Evolutionary conservation across 164 flowering plant genomes (phyloP).

Genomic region (Malania oleifera): DNA sequence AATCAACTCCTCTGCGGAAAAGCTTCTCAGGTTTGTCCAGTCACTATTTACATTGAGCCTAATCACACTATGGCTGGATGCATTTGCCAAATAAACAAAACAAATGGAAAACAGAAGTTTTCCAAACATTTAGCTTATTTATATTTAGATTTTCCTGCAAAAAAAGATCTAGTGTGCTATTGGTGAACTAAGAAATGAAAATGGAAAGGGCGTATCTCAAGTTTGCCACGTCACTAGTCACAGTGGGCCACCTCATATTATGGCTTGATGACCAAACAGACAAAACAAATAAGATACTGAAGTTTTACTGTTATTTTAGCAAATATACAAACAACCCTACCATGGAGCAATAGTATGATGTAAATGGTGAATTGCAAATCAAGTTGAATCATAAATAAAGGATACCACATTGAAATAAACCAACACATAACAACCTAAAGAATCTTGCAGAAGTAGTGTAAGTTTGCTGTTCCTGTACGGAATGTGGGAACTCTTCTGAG

Average conservation of each 20-base stretch:
- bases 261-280: too few species aligned
- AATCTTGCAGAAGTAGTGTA: slow-evolving; percentile 79
- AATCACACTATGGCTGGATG: not conserved
- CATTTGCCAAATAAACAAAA: not conserved
- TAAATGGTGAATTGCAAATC: not conserved
- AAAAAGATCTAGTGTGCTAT: too few species aligned
- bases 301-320: too few species aligned
- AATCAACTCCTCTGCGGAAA: not conserved
- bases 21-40: not conserved
- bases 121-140: not conserved
- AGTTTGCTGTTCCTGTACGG: slow-evolving; percentile 95
- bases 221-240: too few species aligned
- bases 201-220: too few species aligned
- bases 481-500: slow-evolving; percentile 74
- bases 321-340: not conserved
- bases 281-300: too few species aligned
- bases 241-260: too few species aligned
- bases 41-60: not conserved
- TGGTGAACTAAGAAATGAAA: too few species aligned
- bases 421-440: slow-evolving; percentile 48
- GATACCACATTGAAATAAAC: not conserved
- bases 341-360: not conserved
- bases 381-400: not conserved
- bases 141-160: not conserved
- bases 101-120: too few species aligned